phyloP scores from a whole-genome alignment of 2,329 filamentous ascomycete genomes.

The Colletotrichum viniferum region DNA sequence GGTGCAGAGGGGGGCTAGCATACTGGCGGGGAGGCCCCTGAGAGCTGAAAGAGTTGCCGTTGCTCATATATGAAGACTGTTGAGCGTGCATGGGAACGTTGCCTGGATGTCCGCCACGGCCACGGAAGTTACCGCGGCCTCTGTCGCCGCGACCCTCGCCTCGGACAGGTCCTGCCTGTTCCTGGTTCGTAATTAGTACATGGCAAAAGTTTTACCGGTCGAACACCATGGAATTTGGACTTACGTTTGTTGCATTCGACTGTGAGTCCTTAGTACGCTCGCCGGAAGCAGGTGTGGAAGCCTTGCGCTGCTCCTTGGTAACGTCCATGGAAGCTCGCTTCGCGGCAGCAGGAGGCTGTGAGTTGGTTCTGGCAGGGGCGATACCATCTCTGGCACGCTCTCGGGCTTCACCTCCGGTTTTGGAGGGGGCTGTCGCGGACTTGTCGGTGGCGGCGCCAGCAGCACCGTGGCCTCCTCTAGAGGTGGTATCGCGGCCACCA shows the following conservation, averaged over 20 bases:
- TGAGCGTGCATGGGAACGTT: conserved; percentile 36
- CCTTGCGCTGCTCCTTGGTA: conserved; percentile 52
- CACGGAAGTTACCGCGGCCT: conserved; percentile 49
- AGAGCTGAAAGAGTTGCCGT: conserved; percentile 34
- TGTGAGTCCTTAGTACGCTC: conserved; percentile 38
- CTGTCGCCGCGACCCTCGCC: conserved; percentile 44
- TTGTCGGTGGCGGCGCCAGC: conserved; percentile 39
- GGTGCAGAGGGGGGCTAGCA: conserved; percentile 48
- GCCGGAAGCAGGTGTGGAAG: conserved; percentile 29
- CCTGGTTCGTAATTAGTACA: conserved; percentile 24
- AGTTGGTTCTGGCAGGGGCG: conserved; percentile 37
- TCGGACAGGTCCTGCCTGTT: conserved; percentile 27
- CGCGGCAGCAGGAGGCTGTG: conserved; percentile 36
- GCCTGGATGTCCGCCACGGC: conserved; percentile 47
- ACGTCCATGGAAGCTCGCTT: conserved; percentile 53
- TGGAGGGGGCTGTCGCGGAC: conserved; percentile 30
- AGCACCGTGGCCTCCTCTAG: conserved; percentile 30
- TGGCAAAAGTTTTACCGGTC: not conserved
- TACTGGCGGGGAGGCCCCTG: conserved; percentile 35
- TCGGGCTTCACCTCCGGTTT: conserved; percentile 34
- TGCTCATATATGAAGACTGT: conserved; percentile 35
- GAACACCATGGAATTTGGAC: not conserved
- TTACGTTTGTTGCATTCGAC: conserved; percentile 1
- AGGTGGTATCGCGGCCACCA: conserved; percentile 40
- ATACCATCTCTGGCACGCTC: conserved; percentile 41